Percentiles rank a stretch among this genome's conserved stretches.
phyloP scores from a whole-genome alignment of 768 basidiomycete species.

The Boletus huronensis region DNA sequence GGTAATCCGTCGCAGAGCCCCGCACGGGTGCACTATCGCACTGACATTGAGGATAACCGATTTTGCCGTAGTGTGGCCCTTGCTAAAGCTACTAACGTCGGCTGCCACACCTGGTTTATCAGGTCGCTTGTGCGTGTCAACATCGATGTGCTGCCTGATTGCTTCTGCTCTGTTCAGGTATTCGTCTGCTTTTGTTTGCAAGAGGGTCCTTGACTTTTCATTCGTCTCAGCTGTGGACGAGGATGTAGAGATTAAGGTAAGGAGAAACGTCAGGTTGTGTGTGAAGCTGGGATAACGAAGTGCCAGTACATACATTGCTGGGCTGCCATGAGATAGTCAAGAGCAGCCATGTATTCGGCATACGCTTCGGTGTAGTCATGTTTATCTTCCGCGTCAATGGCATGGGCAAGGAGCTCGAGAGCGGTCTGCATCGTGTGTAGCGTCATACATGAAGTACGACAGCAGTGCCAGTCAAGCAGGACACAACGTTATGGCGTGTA shows the following conservation, averaged over 20 bases:
- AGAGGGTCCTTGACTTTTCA: slow-evolving; percentile 16
- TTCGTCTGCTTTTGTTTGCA: slow-evolving; percentile 18
- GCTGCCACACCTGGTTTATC: not conserved
- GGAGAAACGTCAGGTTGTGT: not conserved
- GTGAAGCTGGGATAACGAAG: not conserved
- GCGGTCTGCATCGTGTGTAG: slow-evolving; percentile 46
- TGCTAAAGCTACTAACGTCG: not conserved
- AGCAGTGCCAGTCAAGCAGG: not conserved
- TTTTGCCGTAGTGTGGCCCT: slow-evolving; percentile 2
- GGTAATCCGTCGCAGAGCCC: not conserved
- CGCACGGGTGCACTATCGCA: not conserved
- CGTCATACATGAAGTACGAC: not conserved
- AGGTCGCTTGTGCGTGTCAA: not conserved
- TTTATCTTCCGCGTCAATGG: slow-evolving; percentile 86
- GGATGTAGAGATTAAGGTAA: not conserved
- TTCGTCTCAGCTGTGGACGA: slow-evolving; percentile 10
- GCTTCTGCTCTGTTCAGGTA: slow-evolving; percentile 18
- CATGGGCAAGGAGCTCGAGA: slow-evolving; percentile 84
- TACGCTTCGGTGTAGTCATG: slow-evolving; percentile 90
- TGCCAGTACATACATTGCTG: slow-evolving; percentile 61
- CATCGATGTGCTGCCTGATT: not conserved
- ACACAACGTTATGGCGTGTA: not conserved
- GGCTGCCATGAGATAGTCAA: slow-evolving; percentile 97
- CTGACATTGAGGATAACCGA: slow-evolving; percentile 18
- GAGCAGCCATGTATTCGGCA: slow-evolving; percentile 86